Conservation (phyloP, 2,329 filamentous ascomycete genomes). For the Fusarium papillatum region DNA sequence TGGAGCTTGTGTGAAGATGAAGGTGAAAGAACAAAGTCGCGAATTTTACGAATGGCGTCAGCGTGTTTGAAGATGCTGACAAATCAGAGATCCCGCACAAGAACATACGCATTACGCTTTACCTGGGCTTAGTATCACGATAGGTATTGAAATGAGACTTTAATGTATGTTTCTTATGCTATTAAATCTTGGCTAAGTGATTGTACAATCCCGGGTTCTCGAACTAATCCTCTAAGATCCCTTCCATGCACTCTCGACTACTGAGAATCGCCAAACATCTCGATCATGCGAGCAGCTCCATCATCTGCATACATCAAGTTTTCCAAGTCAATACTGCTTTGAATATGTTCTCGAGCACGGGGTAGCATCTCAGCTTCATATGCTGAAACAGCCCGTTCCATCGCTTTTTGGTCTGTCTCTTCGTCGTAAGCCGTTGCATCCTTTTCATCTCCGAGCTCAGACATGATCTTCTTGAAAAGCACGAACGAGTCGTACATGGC, state of each 20-base stretch:
- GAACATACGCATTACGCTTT: background rate
- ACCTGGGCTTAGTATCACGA: background rate
- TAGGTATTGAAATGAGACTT: background rate
- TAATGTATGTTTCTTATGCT: background rate
- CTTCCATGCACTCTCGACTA: background rate
- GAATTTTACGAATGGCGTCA: background rate
- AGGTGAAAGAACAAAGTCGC: background rate
- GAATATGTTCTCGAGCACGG: background rate
- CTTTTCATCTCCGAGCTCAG: background rate
- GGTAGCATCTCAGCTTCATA: background rate
- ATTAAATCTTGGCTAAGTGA: background rate
- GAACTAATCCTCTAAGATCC: background rate
- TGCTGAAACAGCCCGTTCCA: background rate
- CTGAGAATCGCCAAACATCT: background rate
- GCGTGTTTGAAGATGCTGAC: background rate
- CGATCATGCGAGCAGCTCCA: background rate
- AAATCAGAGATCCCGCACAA: background rate
- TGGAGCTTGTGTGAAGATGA: background rate
- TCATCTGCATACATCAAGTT: background rate
- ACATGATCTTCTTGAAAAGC: background rate
- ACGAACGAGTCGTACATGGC: constrained; percentile 9
- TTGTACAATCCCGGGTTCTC: too few relatives aligned
- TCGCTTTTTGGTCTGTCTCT: background rate
- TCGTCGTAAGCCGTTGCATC: background rate
- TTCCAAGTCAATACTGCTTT: background rate